Evolutionary conservation across 306 rosid species (phyloP).

Genomic region (Clitoria ternatea): DNA sequence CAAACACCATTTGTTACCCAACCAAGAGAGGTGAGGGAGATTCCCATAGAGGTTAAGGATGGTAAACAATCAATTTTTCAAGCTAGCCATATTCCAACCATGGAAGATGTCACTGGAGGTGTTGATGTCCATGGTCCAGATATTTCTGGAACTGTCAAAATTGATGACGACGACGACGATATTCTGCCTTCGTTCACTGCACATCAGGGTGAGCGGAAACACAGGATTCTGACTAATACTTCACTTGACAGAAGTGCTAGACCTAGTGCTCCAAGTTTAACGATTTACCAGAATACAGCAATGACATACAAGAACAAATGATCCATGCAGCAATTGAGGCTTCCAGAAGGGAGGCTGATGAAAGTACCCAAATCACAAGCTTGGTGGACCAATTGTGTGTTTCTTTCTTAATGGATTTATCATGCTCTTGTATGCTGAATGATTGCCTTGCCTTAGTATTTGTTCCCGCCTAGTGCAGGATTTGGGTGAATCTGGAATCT

Average conservation of each 20-base stretch:
- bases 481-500: constrained; percentile 39
- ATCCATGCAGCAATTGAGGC: constrained; percentile 94
- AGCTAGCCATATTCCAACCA: constrained; percentile 46
- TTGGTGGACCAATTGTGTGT: constrained; percentile 49
- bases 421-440: constrained; percentile 20
- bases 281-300: constrained; percentile 44
- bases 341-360: constrained; percentile 69
- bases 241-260: constrained; percentile 32
- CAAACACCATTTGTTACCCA: constrained; percentile 57
- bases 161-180: constrained; percentile 54
- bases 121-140: constrained; percentile 40
- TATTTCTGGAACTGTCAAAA: constrained; percentile 48
- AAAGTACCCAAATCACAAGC: constrained; percentile 38
- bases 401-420: constrained; percentile 23
- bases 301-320: constrained; percentile 97
- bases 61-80: constrained; percentile 48
- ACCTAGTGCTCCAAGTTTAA: constrained; percentile 57
- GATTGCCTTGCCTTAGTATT: constrained; percentile 15
- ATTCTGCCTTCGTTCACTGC: constrained; percentile 34
- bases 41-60: constrained; percentile 82
- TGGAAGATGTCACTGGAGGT: constrained; percentile 71
- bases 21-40: constrained; percentile 79
- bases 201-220: constrained; percentile 28
- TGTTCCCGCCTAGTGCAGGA: constrained; percentile 48
- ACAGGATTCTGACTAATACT: constrained; percentile 28